Evolutionary conservation across 768 basidiomycete genomes (phyloP).

Genomic region (Boletus speciosus): DNA sequence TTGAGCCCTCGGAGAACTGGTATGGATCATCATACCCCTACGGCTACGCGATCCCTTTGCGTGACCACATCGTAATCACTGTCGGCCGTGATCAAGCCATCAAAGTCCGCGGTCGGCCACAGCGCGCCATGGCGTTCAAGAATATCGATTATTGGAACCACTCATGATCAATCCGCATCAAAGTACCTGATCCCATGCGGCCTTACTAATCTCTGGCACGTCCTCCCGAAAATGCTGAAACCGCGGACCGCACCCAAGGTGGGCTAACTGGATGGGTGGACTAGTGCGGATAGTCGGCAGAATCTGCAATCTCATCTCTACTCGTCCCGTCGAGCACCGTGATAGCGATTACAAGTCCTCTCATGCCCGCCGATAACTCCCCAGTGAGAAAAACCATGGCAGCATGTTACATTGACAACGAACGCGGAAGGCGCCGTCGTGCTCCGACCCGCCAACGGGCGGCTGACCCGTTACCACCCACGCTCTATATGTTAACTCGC

Average conservation of each 20-base stretch:
- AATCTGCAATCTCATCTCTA: not conserved
- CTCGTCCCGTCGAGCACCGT: not conserved
- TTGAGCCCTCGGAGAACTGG: not conserved
- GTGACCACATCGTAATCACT: not conserved
- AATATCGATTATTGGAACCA: not conserved
- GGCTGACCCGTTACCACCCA: not conserved
- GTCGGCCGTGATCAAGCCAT: not conserved
- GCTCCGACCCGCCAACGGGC: not conserved
- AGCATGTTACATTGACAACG: not conserved
- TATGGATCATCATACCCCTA: not conserved
- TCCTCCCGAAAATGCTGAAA: not conserved
- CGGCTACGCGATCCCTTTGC: not conserved
- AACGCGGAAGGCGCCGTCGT: not conserved
- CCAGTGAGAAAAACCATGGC: not conserved
- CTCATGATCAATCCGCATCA: not conserved
- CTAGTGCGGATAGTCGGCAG: not conserved
- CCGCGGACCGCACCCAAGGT: not conserved
- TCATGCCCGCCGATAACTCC: not conserved
- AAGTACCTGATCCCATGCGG: not conserved
- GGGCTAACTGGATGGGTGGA: not conserved
- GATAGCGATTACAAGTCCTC: not conserved
- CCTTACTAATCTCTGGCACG: not conserved
- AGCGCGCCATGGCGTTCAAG: not conserved
- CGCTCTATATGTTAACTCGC: not conserved
- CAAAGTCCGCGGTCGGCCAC: not conserved